A percentile compares a stretch with the other conserved stretches of the same genome.
Evolutionary conservation across 257 asterid genomes (phyloP).

Genomic region (Buddleja alternifolia): DNA sequence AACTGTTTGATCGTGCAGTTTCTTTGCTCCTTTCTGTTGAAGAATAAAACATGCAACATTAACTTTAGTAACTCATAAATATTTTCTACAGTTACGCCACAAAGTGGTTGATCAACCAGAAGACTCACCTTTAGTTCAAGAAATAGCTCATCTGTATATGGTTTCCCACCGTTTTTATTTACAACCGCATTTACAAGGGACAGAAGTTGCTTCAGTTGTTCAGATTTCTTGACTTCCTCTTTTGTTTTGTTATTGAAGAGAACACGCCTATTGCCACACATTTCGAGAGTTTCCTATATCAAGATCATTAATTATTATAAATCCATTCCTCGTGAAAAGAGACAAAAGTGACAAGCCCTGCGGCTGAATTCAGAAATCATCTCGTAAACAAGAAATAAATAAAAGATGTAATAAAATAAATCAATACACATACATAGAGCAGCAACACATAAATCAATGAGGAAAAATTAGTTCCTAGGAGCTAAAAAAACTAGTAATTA

Average conservation of each 20-base stretch:
- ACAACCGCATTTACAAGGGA: constrained; percentile 55
- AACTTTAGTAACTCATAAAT: neutral
- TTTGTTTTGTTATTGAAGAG: constrained; percentile 74
- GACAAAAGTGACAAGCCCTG: neutral
- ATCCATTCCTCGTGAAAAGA: no score
- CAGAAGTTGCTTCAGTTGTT: constrained; percentile 55
- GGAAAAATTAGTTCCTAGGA: no score
- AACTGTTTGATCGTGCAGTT: constrained; percentile 60
- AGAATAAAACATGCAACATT: neutral
- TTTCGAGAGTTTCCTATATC: constrained; percentile 51
- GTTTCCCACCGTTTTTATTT: constrained; percentile 58
- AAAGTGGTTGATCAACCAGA: neutral
- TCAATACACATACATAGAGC: no score
- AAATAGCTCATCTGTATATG: constrained; percentile 63
- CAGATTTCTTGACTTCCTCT: constrained; percentile 43
- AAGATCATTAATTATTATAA: constrained; percentile 1
- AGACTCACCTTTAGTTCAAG: constrained; percentile 57
- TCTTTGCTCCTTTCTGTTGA: constrained; percentile 55
- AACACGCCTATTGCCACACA: constrained; percentile 68
- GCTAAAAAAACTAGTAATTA: no score
- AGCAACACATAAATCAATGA: no score
- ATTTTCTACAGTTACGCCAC: neutral
- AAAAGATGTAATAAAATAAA: no score
- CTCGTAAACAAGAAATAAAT: neutral
- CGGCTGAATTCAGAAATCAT: neutral